Evolutionary conservation across 495 filamentous ascomycete genomes (phyloP).

Genomic region (Penicillium nucicola): DNA sequence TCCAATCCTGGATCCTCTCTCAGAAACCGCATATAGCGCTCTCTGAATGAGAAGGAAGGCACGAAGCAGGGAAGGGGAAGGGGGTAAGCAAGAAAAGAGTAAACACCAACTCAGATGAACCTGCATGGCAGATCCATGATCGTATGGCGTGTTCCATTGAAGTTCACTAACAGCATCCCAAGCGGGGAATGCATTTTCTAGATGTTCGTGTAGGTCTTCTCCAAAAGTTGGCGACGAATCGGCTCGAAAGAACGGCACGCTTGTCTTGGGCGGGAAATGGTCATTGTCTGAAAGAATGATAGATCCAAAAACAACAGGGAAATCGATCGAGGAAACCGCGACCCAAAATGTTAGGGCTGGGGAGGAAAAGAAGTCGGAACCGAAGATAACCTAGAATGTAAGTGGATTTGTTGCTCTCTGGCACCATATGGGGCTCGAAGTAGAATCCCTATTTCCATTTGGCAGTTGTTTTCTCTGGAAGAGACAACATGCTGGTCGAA

Average conservation of each 20-base stretch:
- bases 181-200: neutral
- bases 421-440: neutral
- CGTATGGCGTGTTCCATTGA: slow-evolving; percentile 1
- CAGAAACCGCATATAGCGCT: slow-evolving; percentile 42
- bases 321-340: neutral
- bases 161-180: slow-evolving; percentile 5
- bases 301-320: too few relatives aligned
- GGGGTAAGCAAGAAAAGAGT: slow-evolving; percentile 5
- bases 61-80: slow-evolving; percentile 13
- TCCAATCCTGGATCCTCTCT: slow-evolving; percentile 32
- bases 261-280: too few relatives aligned
- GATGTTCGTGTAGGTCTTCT: neutral
- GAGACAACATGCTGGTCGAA: neutral
- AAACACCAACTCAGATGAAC: slow-evolving; percentile 1
- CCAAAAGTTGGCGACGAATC: neutral
- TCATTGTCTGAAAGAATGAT: too few relatives aligned
- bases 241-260: neutral
- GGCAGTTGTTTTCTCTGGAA: neutral
- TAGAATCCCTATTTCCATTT: neutral
- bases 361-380: neutral
- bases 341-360: neutral
- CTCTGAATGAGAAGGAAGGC: slow-evolving; percentile 41
- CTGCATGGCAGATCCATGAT: neutral
- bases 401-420: neutral
- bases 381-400: slow-evolving; percentile 1